phyloP scores from a whole-genome alignment of 805 yeast species.

The Yamadazyma ubonensis region DNA sequence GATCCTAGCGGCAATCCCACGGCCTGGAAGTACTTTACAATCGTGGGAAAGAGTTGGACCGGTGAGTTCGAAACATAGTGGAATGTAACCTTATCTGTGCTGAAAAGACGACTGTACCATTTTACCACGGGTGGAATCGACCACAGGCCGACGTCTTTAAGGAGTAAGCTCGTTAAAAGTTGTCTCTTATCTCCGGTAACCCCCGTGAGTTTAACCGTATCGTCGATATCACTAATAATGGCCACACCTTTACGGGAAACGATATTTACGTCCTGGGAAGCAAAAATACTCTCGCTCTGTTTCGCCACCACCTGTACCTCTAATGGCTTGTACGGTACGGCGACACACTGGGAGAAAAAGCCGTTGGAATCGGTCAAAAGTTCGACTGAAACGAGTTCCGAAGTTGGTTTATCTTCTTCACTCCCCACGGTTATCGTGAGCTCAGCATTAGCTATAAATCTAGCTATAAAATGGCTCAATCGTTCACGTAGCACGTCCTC shows the following conservation, averaged over 20 bases:
- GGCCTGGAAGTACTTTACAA: constrained; percentile 53
- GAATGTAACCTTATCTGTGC: constrained; percentile 52
- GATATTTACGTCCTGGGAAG: constrained; percentile 45
- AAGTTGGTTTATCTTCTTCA: constrained; percentile 27
- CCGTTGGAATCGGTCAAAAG: constrained; percentile 66
- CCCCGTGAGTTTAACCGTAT: constrained; percentile 88
- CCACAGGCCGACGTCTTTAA: constrained; percentile 65
- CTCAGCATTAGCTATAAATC: constrained; percentile 59
- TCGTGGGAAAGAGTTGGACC: constrained; percentile 73
- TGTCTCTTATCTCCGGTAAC: constrained; percentile 85
- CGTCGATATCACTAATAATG: constrained; percentile 89
- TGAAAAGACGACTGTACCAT: constrained; percentile 61
- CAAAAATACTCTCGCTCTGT: constrained; percentile 47
- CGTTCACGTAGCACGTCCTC: constrained; percentile 62
- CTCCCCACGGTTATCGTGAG: constrained; percentile 58
- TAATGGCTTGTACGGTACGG: constrained; percentile 61
- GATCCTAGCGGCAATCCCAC: constrained; percentile 75
- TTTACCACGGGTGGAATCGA: constrained; percentile 68
- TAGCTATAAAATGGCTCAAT: constrained; percentile 66
- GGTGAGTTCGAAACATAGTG: constrained; percentile 97
- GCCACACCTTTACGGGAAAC: constrained; percentile 56
- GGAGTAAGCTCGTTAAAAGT: constrained; percentile 73
- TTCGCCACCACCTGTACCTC: constrained; percentile 51
- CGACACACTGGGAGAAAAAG: constrained; percentile 53
- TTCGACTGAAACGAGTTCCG: constrained; percentile 25